Evolutionary conservation across 108 stramenopile genomes (phyloP), one percentile per base, ranked within the genome.

Genomic region (Craspedostauros australis): DNA sequence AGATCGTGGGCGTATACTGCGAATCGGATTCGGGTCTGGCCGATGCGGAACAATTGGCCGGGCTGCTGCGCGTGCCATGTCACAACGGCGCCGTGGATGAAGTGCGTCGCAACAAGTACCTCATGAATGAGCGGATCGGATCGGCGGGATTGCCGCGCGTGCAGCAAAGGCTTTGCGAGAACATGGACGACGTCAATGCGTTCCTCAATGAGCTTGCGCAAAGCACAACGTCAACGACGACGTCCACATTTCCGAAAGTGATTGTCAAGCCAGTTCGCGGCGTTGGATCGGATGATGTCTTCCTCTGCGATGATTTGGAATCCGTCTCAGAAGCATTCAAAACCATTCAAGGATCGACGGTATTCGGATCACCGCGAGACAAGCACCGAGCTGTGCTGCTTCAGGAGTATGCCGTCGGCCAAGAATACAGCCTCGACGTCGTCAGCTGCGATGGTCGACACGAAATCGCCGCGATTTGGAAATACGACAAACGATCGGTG

Each of bases 401-500:
- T 0, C 84, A 88, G 54, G 85, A 88, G 46, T 93, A 80, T 46
- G 78, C 80, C 20, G 39, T 40, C 9, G 96, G 96, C 12, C 63
- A 52, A 24, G 98, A 98, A 66, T 96, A 88, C 58, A 95, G 94
- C 7, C 62, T 96, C 4, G 98, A 98, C 60, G 72, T 79, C 5
- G 96, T 98, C 1, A 72, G 73, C 48, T 71, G 76, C 4, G 68
- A 91, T 63, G 98, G 96, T 0, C 77, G 87, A 29, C 79, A 89
- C 57, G 94, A 97, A 63, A 77, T 93, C 33, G 87, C 89, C 22
- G 98, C 95, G 5, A 57, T 98, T 15, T 98, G 98, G 98, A 71
- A 73, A 49, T 98, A 97, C 64, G 96, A 97, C 60, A 96, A 96
- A 62, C 75, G 94, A 53, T 57, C 73, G 4, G 81, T 81, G 40